These are phyloP conservation scores for Annulohypoxylon stygium DNA, from an alignment of 495 filamentous ascomycete species.

Conservation along the genomic window DNA sequence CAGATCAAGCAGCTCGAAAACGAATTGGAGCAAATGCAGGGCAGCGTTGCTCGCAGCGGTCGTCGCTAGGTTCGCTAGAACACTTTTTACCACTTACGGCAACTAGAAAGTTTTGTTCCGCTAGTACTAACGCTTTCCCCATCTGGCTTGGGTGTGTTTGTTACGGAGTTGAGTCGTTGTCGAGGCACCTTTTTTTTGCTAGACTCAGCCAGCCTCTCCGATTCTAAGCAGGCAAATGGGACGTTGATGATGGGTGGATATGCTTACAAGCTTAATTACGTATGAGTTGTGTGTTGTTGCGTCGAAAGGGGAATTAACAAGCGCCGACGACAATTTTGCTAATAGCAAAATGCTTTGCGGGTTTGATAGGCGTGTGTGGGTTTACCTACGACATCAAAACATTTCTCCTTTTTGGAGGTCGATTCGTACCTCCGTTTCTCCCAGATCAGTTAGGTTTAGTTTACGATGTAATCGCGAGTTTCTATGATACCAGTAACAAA, in stretches of 20 bases:
- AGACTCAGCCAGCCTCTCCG: constrained; percentile 31
- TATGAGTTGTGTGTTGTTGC: constrained; percentile 4
- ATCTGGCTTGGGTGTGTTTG: constrained; percentile 38
- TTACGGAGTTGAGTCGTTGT: constrained; percentile 40
- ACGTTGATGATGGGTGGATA: constrained; percentile 38
- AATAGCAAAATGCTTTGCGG: constrained; percentile 11
- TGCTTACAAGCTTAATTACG: constrained; percentile 40
- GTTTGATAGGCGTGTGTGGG: constrained; percentile 13
- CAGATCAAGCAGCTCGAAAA: constrained; percentile 95
- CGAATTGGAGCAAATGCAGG: constrained; percentile 94
- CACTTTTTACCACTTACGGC: constrained; percentile 38
- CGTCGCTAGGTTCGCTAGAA: constrained; percentile 90
- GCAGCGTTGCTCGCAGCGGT: constrained; percentile 90
- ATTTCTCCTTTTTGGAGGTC: constrained; percentile 49
- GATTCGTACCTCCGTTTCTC: constrained; percentile 38
- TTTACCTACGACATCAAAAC: constrained; percentile 44
- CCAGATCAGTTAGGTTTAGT: constrained; percentile 53
- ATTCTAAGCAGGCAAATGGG: constrained; percentile 29
- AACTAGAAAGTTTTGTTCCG: constrained; percentile 42
- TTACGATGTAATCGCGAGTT: constrained; percentile 54
- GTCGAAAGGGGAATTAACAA: constrained; percentile 30
- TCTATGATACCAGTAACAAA: constrained; percentile 52
- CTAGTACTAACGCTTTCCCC: constrained; percentile 43
- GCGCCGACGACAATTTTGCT: constrained; percentile 22
- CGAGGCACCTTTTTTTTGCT: constrained; percentile 16